Evolutionary conservation across 202 grass and related monocot species (phyloP).

Genomic region (Elaeis oleifera): DNA sequence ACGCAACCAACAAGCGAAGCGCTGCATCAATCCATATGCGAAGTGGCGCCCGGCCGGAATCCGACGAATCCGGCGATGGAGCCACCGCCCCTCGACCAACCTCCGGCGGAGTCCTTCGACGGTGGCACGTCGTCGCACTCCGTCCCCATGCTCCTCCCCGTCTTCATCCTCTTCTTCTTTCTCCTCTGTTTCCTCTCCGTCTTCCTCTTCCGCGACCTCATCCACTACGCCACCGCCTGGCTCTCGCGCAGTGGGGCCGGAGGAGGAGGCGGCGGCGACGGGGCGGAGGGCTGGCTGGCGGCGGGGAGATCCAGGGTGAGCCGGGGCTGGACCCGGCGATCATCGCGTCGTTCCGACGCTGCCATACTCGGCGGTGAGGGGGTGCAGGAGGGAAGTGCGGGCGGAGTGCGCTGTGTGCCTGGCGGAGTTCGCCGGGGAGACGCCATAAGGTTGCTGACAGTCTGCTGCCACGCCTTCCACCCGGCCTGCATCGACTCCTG

Average conservation of each 20-base stretch:
- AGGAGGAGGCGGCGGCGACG: background rate
- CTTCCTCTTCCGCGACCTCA: constrained; percentile 51
- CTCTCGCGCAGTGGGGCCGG: constrained; percentile 19
- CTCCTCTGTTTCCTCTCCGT: constrained; percentile 61
- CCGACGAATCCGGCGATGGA: no score
- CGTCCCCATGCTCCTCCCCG: constrained; percentile 46
- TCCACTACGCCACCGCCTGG: constrained; percentile 42
- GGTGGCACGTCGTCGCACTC: background rate
- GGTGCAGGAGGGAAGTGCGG: constrained; percentile 10
- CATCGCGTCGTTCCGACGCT: constrained; percentile 54
- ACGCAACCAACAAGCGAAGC: no score
- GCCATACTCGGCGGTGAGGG: constrained; percentile 24
- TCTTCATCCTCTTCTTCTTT: constrained; percentile 61
- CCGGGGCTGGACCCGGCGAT: constrained; percentile 53
- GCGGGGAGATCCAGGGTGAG: background rate
- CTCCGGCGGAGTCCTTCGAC: no score
- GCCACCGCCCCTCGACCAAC: no score
- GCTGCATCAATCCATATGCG: no score
- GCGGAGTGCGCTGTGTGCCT: constrained; percentile 75
- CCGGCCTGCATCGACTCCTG: constrained; percentile 61
- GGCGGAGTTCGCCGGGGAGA: constrained; percentile 55
- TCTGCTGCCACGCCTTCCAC: constrained; percentile 76
- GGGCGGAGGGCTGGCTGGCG: background rate
- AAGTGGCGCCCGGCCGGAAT: no score
- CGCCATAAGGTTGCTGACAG: constrained; percentile 52